Evolutionary conservation across 2,329 filamentous ascomycete species (phyloP).

Genomic region (Colletotrichum sp.): DNA sequence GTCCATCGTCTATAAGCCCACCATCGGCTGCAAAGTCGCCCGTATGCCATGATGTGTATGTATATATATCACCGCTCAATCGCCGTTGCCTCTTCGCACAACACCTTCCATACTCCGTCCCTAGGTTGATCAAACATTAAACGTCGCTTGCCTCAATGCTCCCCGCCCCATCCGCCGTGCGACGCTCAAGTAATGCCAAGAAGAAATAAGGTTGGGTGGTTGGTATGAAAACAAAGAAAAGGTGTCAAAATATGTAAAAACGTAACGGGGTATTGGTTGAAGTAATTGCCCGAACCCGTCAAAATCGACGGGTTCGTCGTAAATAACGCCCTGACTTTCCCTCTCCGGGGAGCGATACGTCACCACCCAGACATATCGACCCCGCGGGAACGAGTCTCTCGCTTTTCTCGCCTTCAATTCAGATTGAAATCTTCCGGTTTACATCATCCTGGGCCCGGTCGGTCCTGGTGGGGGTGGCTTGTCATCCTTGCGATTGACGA

Average conservation of each 20-base stretch:
- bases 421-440: neutral
- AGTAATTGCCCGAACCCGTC: neutral
- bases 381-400: neutral
- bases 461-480: neutral
- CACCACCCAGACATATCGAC: neutral
- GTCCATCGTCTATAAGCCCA: neutral
- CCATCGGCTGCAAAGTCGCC: neutral
- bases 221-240: neutral
- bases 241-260: neutral
- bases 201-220: neutral
- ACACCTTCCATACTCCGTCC: neutral
- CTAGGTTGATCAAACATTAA: neutral
- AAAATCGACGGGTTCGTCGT: neutral
- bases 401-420: neutral
- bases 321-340: neutral
- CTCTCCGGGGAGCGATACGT: neutral
- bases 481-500: conserved; percentile 10
- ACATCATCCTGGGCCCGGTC: neutral
- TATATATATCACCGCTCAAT: neutral
- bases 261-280: conserved; percentile 12
- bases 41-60: neutral
- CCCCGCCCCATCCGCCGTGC: neutral
- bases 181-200: neutral
- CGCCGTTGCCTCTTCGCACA: neutral
- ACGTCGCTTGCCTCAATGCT: neutral